phyloP scores from a whole-genome alignment of 2,329 filamentous ascomycete species.

The Colletotrichum sp. region DNA sequence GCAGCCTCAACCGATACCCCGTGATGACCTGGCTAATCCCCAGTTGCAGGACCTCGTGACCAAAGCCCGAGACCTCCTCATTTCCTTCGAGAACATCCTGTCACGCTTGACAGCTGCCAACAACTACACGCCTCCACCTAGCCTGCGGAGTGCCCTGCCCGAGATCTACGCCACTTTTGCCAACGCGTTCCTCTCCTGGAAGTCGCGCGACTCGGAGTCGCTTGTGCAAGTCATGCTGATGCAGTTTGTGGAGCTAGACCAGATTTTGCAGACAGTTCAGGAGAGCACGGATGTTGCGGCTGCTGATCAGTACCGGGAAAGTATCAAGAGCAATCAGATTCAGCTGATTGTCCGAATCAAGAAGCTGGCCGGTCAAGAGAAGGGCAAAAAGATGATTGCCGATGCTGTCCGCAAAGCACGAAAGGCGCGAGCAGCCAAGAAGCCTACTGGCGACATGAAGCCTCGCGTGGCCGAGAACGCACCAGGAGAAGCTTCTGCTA shows the following conservation, averaged over 20 bases:
- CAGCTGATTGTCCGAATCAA: slow-evolving; percentile 82
- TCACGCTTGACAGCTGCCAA: slow-evolving; percentile 70
- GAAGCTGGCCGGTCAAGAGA: slow-evolving; percentile 73
- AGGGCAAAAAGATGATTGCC: slow-evolving; percentile 75
- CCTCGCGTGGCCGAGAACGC: slow-evolving; percentile 66
- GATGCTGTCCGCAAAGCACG: slow-evolving; percentile 77
- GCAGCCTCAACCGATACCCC: slow-evolving; percentile 47
- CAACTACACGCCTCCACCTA: slow-evolving; percentile 68
- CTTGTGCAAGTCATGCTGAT: slow-evolving; percentile 86
- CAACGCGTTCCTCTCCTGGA: slow-evolving; percentile 84
- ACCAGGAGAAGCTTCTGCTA: slow-evolving; percentile 39
- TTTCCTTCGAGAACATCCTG: slow-evolving; percentile 78
- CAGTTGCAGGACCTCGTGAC: slow-evolving; percentile 74
- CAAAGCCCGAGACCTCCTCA: slow-evolving; percentile 78
- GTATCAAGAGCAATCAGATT: slow-evolving; percentile 81
- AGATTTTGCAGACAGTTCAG: slow-evolving; percentile 84
- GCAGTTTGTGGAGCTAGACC: slow-evolving; percentile 83
- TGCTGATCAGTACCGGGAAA: slow-evolving; percentile 77
- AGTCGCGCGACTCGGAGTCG: slow-evolving; percentile 78
- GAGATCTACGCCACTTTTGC: slow-evolving; percentile 77
- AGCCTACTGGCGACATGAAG: slow-evolving; percentile 71
- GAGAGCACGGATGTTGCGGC: slow-evolving; percentile 77
- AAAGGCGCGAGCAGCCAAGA: slow-evolving; percentile 67
- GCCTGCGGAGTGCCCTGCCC: slow-evolving; percentile 66
- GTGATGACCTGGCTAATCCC: slow-evolving; percentile 64